Evolutionary conservation across 1,139 yeast genomes (phyloP).

Genomic region (Scheffersomyces stambukii): DNA sequence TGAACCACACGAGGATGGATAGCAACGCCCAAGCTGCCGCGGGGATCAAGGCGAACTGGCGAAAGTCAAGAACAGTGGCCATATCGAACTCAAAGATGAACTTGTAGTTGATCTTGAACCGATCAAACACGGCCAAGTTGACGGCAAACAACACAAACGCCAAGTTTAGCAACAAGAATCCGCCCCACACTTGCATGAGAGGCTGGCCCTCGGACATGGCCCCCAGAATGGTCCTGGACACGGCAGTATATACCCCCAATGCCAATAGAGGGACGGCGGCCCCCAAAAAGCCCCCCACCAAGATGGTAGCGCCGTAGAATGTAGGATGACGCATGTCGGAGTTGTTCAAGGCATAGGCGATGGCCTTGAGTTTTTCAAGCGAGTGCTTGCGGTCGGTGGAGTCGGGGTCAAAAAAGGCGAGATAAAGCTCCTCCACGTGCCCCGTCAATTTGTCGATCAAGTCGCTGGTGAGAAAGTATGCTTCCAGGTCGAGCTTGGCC

Average conservation of each 20-base stretch:
- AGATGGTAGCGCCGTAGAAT: slow-evolving; percentile 44
- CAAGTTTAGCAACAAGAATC: slow-evolving; percentile 65
- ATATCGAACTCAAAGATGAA: slow-evolving; percentile 88
- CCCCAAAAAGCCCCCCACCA: slow-evolving; percentile 67
- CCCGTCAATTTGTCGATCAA: slow-evolving; percentile 57
- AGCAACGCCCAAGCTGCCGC: slow-evolving; percentile 53
- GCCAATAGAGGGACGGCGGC: slow-evolving; percentile 60
- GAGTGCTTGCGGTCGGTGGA: slow-evolving; percentile 71
- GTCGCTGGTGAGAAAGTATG: slow-evolving; percentile 64
- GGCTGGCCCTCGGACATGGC: slow-evolving; percentile 50
- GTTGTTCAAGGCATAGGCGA: slow-evolving; percentile 38
- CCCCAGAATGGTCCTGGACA: slow-evolving; percentile 33
- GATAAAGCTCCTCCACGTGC: slow-evolving; percentile 65
- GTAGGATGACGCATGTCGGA: slow-evolving; percentile 24
- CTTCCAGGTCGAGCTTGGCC: slow-evolving; percentile 49
- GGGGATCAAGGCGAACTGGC: slow-evolving; percentile 63
- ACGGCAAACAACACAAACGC: slow-evolving; percentile 61
- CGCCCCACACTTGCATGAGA: slow-evolving; percentile 87
- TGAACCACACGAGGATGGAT: slow-evolving; percentile 66
- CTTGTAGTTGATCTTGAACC: slow-evolving; percentile 76
- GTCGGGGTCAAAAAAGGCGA: slow-evolving; percentile 58
- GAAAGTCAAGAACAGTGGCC: slow-evolving; percentile 61
- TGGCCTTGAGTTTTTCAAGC: slow-evolving; percentile 62
- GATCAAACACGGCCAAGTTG: slow-evolving; percentile 70
- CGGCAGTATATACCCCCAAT: slow-evolving; percentile 49